A percentile compares a stretch with the other conserved stretches of the same genome.
Conservation (phyloP, 2,329 filamentous ascomycete species). For the Scedosporium aurantiacum region DNA sequence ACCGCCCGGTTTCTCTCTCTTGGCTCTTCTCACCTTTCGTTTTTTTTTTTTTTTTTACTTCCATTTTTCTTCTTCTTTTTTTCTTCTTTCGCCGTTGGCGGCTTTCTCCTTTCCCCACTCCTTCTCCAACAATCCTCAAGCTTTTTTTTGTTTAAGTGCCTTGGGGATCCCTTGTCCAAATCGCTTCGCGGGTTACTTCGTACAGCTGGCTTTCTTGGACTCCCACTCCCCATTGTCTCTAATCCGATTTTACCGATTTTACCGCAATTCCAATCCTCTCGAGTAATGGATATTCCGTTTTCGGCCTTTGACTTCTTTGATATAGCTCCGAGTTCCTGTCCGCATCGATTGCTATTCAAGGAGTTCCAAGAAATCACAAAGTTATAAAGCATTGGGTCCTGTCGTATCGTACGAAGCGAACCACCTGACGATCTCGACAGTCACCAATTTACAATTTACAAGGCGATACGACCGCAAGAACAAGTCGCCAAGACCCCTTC, state of each 20-base stretch:
- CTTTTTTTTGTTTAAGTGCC: too few species aligned
- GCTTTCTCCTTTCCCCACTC: background rate
- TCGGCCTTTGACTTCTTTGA: background rate
- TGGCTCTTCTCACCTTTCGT: background rate
- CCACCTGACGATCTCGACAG: too few species aligned
- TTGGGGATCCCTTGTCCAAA: too few species aligned
- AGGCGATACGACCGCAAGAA: too few species aligned
- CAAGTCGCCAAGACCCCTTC: too few species aligned
- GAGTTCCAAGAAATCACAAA: background rate
- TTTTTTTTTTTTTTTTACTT: too few species aligned
- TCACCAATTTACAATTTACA: too few species aligned
- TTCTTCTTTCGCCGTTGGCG: background rate
- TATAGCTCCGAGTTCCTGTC: background rate
- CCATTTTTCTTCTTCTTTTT: background rate
- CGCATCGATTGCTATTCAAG: background rate
- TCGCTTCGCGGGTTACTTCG: too few species aligned
- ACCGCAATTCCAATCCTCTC: background rate
- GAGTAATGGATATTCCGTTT: background rate
- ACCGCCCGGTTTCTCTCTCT: background rate
- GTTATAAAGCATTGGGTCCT: background rate
- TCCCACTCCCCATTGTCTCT: background rate
- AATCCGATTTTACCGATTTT: background rate
- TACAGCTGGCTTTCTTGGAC: too few species aligned
- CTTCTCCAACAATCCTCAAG: background rate
- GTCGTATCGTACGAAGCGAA: too few species aligned